Percentiles rank a stretch among this genome's conserved stretches.
These are phyloP conservation scores for Hymenoscyphus occultus DNA, from an alignment of 2,329 filamentous ascomycete species.

Conservation along the genomic window DNA sequence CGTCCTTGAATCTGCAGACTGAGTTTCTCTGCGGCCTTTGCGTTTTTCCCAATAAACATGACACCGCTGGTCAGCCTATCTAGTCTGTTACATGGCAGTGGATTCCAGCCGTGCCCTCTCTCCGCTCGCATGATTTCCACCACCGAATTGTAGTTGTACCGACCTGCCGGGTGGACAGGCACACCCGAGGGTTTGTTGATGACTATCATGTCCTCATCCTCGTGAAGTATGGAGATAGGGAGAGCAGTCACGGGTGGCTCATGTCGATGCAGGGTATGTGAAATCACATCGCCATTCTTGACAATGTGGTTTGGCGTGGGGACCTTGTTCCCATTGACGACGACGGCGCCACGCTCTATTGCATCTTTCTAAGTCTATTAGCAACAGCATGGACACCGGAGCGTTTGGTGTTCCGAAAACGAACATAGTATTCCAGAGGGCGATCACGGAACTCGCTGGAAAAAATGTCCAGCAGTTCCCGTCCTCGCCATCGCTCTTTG, in stretches of 20 bases:
- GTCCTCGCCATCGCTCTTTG: constrained; percentile 88
- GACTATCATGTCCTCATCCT: constrained; percentile 89
- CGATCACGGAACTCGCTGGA: constrained; percentile 88
- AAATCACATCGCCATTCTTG: constrained; percentile 86
- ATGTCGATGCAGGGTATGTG: constrained; percentile 91
- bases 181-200: constrained; percentile 96
- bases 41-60: constrained; percentile 94
- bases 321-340: constrained; percentile 72
- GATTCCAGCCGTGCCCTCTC: constrained; percentile 52
- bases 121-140: constrained; percentile 90
- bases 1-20: constrained; percentile 72
- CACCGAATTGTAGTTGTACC: constrained; percentile 94
- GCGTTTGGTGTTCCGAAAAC: constrained; percentile 28
- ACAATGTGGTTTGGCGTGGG: constrained; percentile 65
- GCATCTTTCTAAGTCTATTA: constrained; percentile 57
- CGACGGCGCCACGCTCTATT: constrained; percentile 75
- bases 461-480: constrained; percentile 82
- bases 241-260: constrained; percentile 87
- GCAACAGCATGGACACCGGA: constrained; percentile 9
- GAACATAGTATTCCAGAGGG: constrained; percentile 78
- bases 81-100: constrained; percentile 82
- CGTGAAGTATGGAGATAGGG: constrained; percentile 78
- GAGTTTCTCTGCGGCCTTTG: constrained; percentile 73
- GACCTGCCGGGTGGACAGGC: constrained; percentile 89
- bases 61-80: constrained; percentile 92